Conservation (phyloP, 805 yeast genomes). For the Pichia gijzeniarum region DNA sequence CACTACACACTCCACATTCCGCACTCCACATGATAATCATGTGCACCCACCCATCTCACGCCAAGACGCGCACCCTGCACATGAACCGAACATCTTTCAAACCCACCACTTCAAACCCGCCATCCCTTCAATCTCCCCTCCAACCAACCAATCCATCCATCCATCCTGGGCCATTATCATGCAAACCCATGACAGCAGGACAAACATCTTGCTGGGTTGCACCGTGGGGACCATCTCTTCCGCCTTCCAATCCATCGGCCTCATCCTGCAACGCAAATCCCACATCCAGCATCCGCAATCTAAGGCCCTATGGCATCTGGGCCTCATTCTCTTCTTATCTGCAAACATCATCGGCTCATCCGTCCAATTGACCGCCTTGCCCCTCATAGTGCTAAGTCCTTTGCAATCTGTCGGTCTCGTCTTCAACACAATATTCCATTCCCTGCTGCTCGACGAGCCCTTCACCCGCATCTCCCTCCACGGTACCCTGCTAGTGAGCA, state of each 20-base stretch:
- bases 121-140: too few relatives aligned
- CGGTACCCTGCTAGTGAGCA: constrained; percentile 63
- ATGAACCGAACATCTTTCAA: too few relatives aligned
- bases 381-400: constrained; percentile 73
- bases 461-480: constrained; percentile 50
- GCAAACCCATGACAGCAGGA: too few relatives aligned
- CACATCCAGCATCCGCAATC: constrained; percentile 39
- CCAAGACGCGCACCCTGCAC: too few relatives aligned
- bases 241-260: neutral
- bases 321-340: constrained; percentile 60
- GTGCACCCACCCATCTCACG: too few relatives aligned
- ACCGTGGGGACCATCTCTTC: too few relatives aligned
- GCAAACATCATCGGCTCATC: constrained; percentile 77
- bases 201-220: too few relatives aligned
- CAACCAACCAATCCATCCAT: too few relatives aligned
- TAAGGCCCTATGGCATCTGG: constrained; percentile 65
- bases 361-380: constrained; percentile 78
- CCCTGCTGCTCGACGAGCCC: constrained; percentile 58
- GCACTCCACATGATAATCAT: too few relatives aligned
- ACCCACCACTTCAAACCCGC: too few relatives aligned
- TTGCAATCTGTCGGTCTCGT: constrained; percentile 84
- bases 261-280: constrained; percentile 44
- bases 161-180: too few relatives aligned
- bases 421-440: constrained; percentile 71
- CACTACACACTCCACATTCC: too few relatives aligned